phyloP scores from a whole-genome alignment of 495 filamentous ascomycete species.

The Aspergillus heteromorphus region DNA sequence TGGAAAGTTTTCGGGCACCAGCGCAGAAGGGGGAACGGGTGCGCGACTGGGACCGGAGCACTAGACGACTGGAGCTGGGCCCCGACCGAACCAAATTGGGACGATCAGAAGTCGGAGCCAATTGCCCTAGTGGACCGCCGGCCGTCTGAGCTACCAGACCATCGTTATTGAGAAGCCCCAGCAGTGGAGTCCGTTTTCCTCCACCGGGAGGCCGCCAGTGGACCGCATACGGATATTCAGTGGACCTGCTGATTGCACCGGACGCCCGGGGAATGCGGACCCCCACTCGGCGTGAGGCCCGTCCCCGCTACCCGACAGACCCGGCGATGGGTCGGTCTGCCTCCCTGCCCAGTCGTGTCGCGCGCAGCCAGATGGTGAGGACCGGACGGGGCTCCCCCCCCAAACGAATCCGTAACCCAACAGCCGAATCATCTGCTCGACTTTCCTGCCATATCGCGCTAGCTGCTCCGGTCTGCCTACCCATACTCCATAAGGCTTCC shows the following conservation, averaged over 20 bases:
- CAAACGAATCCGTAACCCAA: neutral
- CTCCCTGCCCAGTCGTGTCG: constrained; percentile 3
- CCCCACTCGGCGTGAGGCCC: constrained; percentile 20
- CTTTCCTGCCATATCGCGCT: neutral
- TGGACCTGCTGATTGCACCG: constrained; percentile 13
- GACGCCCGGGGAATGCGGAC: constrained; percentile 21
- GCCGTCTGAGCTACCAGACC: neutral
- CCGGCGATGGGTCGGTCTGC: constrained; percentile 2
- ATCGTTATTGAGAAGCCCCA: neutral
- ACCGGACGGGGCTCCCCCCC: neutral
- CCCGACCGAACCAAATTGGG: neutral
- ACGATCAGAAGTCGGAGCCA: neutral
- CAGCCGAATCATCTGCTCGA: neutral
- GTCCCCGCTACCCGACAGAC: constrained; percentile 17
- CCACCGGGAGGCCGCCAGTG: constrained; percentile 6
- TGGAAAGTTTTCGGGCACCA: constrained; percentile 21
- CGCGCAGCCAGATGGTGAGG: neutral
- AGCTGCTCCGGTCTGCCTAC: neutral
- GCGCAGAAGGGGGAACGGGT: constrained; percentile 12
- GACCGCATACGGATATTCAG: constrained; percentile 2
- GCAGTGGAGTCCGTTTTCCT: constrained; percentile 8
- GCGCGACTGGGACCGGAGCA: constrained; percentile 6
- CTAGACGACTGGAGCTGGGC: neutral
- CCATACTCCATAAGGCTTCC: no score
- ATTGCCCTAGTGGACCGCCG: neutral